phyloP scores from a whole-genome alignment of 768 basidiomycete species.

The Kwoniella sp. region DNA sequence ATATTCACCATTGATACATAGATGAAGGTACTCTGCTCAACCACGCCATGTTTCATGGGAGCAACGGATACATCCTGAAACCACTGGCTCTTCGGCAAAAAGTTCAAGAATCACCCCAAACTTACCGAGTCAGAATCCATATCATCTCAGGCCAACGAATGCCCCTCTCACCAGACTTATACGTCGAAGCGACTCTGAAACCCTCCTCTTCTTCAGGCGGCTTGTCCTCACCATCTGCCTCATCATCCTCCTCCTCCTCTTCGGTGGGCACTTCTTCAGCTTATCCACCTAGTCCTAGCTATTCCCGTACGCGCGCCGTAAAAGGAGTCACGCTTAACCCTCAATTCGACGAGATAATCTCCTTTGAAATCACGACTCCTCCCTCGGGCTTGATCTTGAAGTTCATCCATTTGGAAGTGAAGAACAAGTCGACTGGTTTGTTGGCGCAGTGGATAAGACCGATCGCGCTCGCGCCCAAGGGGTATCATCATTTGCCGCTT shows the following conservation, averaged over 20 bases:
- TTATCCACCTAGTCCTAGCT: constrained; percentile 8
- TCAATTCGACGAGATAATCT: constrained; percentile 73
- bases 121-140: constrained; percentile 58
- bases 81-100: constrained; percentile 72
- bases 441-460: constrained; percentile 73
- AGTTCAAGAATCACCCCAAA: constrained; percentile 64
- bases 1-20: constrained; percentile 46
- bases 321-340: constrained; percentile 94
- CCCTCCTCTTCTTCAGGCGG: constrained; percentile 8
- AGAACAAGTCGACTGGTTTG: constrained; percentile 62
- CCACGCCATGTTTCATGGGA: constrained; percentile 95
- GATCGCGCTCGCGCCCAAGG: constrained; percentile 55
- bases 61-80: constrained; percentile 85
- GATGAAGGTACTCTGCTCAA: constrained; percentile 91
- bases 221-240: constrained; percentile 7
- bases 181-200: constrained; percentile 72
- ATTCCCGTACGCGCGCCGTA: constrained; percentile 64
- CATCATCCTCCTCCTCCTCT: constrained; percentile 11
- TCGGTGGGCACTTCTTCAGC: constrained; percentile 10
- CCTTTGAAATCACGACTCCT: constrained; percentile 61
- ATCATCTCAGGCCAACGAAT: constrained; percentile 89
- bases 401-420: constrained; percentile 77
- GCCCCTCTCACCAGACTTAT: constrained; percentile 69
- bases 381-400: constrained; percentile 76
- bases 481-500: constrained; percentile 85